Evolutionary conservation across 2,329 filamentous ascomycete genomes (phyloP), one percentile per base, ranked within the genome.

Genomic region (Chaetomium strumarium): DNA sequence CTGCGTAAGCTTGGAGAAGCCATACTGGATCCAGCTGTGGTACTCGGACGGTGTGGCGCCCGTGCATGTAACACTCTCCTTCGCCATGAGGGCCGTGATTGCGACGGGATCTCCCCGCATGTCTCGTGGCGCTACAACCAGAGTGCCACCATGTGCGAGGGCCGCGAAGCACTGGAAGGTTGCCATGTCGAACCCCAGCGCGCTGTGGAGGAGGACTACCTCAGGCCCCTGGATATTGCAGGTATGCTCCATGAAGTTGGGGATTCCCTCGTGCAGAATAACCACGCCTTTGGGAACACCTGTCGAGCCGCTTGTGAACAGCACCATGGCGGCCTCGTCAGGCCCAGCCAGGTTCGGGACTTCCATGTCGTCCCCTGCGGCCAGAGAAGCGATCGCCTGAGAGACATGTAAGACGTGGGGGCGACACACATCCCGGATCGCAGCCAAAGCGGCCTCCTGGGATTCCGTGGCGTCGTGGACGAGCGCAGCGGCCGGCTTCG

Each of bases 291-390:
- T 93, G 0, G 88, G 89, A 1, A 72, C 74, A 1, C 88, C 89
- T 1, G 88, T 93, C 30, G 85, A 91, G 6, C 90, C 90, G 31
- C 86, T 90, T 0, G 88, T 93, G 65, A 87, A 93, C 1, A 93
- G 83, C 14, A 86, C 80, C 63, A 93, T 93, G 8, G 87, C 84
- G 2, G 87, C 66, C 3, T 34, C 36, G 3, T 13, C n/a, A 4
- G 19, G 49, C 14, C 54, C 19, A 19, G 41, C 40, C 33, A 19
- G 12, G n/a, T 37, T 19, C 31, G 48, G 20, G 12, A 33, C 31
- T 8, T 33, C 9, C 8, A 10, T 6, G 7, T 40, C n/a, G 5
- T 19, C n/a, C 5, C 38, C 16, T 19, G 13, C n/a, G n/a, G n/a
- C n/a, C n/a, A n/a, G n/a, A n/a, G n/a, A n/a, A n/a, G n/a, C n/a